Evolutionary conservation across 139 green algal genomes (phyloP).

Genomic region (Tetraselmis striata): DNA sequence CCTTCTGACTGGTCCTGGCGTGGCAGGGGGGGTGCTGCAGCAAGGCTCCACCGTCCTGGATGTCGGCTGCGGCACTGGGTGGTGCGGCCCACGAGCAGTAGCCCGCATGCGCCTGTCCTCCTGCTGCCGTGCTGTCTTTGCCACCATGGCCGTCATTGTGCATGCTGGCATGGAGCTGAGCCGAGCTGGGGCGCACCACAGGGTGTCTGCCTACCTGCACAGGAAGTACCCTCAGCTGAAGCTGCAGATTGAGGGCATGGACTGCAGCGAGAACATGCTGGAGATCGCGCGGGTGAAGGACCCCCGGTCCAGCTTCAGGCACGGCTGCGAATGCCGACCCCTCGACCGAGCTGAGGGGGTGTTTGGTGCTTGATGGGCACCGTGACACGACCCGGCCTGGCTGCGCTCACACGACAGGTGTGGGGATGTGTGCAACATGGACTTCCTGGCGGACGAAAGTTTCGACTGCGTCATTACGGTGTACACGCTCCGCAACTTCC

Average conservation of each 20-base stretch:
- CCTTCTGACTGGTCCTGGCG: too few relatives aligned
- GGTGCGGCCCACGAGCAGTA: background rate
- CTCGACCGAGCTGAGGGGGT: too few relatives aligned
- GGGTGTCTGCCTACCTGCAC: background rate
- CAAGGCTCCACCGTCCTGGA: slow-evolving; percentile 9
- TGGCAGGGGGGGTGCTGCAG: background rate
- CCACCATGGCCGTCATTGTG: too few relatives aligned
- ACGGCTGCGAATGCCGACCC: too few relatives aligned
- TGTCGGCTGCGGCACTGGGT: slow-evolving; percentile 19
- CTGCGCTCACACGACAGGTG: too few relatives aligned
- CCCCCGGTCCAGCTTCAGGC: background rate
- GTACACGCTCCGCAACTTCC: slow-evolving; percentile 26
- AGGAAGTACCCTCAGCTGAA: background rate
- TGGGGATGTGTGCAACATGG: slow-evolving; percentile 8
- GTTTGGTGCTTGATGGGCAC: too few relatives aligned
- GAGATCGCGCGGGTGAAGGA: background rate
- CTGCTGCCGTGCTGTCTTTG: too few relatives aligned
- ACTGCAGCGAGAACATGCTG: slow-evolving; percentile 15
- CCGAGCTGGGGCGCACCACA: too few relatives aligned
- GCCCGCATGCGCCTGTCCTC: background rate
- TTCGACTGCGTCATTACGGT: slow-evolving; percentile 19
- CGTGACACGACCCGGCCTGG: too few relatives aligned
- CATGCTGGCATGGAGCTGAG: too few relatives aligned
- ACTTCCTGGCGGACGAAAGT: background rate
- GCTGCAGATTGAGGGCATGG: slow-evolving; percentile 8